Percentiles rank a stretch among this genome's conserved stretches.
Conservation (phyloP, 1,139 yeast species). For the Yamadazyma trypodendri region DNA sequence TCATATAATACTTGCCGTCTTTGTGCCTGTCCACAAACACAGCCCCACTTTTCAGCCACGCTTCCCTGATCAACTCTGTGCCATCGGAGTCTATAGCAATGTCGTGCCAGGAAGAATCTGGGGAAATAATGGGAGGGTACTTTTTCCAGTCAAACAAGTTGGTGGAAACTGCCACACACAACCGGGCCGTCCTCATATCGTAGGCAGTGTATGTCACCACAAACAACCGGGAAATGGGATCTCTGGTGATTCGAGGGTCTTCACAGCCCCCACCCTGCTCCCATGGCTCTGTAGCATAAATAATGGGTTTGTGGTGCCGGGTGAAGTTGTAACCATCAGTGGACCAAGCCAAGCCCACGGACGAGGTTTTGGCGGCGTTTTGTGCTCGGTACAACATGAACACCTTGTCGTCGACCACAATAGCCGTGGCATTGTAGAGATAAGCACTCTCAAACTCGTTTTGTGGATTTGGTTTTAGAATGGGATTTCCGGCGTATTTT, state of each 20-base stretch:
- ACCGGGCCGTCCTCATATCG: conserved; percentile 34
- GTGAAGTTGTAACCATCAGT: conserved; percentile 36
- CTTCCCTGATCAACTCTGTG: conserved; percentile 24
- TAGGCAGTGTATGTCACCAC: conserved; percentile 46
- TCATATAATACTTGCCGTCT: conserved; percentile 44
- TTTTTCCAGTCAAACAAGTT: conserved; percentile 43
- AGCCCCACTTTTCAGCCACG: conserved; percentile 49
- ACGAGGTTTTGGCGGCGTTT: conserved; percentile 32
- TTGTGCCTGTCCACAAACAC: conserved; percentile 33
- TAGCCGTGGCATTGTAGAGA: conserved; percentile 46
- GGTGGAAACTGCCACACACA: conserved; percentile 42
- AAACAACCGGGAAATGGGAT: conserved; percentile 34
- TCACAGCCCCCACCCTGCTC: conserved; percentile 46
- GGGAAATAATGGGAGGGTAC: conserved; percentile 35
- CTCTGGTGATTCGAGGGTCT: conserved; percentile 45
- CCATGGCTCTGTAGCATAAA: conserved; percentile 40
- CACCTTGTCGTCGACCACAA: conserved; percentile 40
- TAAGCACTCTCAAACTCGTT: conserved; percentile 42
- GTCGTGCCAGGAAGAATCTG: conserved; percentile 31
- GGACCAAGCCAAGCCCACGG: conserved; percentile 46
- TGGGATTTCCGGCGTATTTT: conserved; percentile 37
- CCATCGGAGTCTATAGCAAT: conserved; percentile 28
- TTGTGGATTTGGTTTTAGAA: conserved; percentile 39
- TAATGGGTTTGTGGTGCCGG: conserved; percentile 32
- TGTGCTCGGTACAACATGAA: conserved; percentile 44